Base-by-base conservation (phyloP, 179 eudicot species). In the Beta macrorhiza region DNA sequence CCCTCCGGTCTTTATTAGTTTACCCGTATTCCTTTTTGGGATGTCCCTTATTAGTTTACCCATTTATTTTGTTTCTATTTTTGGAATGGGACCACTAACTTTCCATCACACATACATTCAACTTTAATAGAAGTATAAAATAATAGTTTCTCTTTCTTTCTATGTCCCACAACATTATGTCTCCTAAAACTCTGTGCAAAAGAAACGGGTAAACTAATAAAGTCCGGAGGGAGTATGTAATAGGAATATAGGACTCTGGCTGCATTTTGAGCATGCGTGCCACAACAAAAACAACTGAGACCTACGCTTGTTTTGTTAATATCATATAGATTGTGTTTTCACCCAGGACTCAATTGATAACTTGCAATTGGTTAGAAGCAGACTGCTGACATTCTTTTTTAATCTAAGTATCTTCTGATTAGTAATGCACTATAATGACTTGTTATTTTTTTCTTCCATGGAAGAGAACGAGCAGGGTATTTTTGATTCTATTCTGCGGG, bases 401-500 rank as follows among this genome's bases (percentile, higher is more conserved):
- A 29, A 29, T 29, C 32, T 29, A 29, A 29, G 32, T 55, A 9
- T 42, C 69, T 56, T 59, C n/a, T 37, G 45, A 10, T 74, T 15
- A 9, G 25, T 79, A 37, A 7, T 72, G 62, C 75, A 68, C 67
- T 62, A 13, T 58, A 65, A 32, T 82, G 81, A 79, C 72, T 65
- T 76, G 75, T 32, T 74, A 72, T 58, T 53, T 68, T 80, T 64
- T 77, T 78, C 74, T 75, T 75, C 76, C 22, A 52, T 73, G 82
- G 74, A 88, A 88, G 99, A 96, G 80, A 96, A 87, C 82, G 99
- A 96, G 86, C 96, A 94, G 91, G 90, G 91, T 70, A 96, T 94
- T 63, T 96, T 96, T 84, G 97, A 94, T 85, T 86, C 93, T 71
- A 80, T 96, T 86, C 83, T 91, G 29, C 89, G 92, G 55, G 99